A percentile compares a stretch with the other conserved stretches of the same genome.
Conservation (phyloP, 257 asterid genomes). For the Solanum dulcamara region DNA sequence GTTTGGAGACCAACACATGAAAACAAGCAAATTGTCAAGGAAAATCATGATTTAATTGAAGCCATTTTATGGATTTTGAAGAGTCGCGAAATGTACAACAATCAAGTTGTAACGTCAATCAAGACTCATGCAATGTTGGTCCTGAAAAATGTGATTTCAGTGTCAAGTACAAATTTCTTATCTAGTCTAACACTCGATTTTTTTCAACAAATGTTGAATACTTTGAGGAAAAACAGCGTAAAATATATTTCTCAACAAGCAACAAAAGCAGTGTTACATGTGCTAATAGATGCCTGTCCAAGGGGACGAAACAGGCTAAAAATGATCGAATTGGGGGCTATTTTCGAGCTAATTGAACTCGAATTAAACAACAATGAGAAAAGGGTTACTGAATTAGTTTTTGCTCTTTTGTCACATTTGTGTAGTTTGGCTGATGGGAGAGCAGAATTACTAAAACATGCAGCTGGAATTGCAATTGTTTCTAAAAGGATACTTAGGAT, state of each 20-base stretch:
- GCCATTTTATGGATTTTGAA: slow-evolving; percentile 40
- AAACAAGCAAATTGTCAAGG: slow-evolving; percentile 27
- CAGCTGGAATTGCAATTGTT: slow-evolving; percentile 52
- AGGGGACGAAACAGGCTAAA: slow-evolving; percentile 38
- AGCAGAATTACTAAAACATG: slow-evolving; percentile 54
- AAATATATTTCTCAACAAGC: slow-evolving; percentile 13
- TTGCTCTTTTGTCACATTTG: slow-evolving; percentile 43
- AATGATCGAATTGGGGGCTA: slow-evolving; percentile 44
- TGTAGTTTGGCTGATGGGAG: slow-evolving; percentile 82
- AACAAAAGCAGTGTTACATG: slow-evolving; percentile 26
- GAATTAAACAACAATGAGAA: slow-evolving; percentile 28
- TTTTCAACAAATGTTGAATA: slow-evolving; percentile 14
- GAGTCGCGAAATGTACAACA: neutral
- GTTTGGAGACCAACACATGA: slow-evolving; percentile 42
- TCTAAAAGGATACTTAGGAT: slow-evolving; percentile 56
- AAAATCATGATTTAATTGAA: slow-evolving; percentile 23
- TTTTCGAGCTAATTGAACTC: slow-evolving; percentile 44
- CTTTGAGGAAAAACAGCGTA: slow-evolving; percentile 5
- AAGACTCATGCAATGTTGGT: slow-evolving; percentile 30
- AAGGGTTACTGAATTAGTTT: slow-evolving; percentile 36
- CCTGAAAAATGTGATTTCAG: slow-evolving; percentile 22
- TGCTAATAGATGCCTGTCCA: slow-evolving; percentile 29
- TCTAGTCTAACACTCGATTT: slow-evolving; percentile 24
- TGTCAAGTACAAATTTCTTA: slow-evolving; percentile 4
- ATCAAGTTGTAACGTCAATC: neutral